Percentiles rank a stretch among this genome's conserved stretches.
These are phyloP conservation scores for Holtermanniella nyarrowii DNA, from an alignment of 768 basidiomycete species.

Conservation along the genomic window DNA sequence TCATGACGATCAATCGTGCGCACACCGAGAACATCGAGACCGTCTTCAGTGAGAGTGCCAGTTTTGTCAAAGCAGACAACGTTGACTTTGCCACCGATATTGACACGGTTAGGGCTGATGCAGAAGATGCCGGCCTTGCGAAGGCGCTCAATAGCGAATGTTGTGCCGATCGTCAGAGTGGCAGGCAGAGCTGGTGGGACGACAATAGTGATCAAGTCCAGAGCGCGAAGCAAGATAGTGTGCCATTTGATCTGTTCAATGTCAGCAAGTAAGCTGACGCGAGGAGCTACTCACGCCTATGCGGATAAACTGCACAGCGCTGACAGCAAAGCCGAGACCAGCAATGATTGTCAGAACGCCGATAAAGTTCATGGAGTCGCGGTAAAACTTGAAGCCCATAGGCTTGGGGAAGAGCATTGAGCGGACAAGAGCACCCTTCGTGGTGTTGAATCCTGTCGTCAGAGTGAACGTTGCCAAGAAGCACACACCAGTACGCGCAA, in stretches of 20 bases:
- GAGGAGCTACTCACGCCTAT: slow-evolving; percentile 57
- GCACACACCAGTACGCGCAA: slow-evolving; percentile 67
- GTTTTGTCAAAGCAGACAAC: slow-evolving; percentile 99
- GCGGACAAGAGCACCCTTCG: slow-evolving; percentile 86
- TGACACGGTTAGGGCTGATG: slow-evolving; percentile 90
- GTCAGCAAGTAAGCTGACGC: slow-evolving; percentile 1
- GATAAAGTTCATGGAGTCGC: slow-evolving; percentile 56
- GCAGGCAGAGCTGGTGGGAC: slow-evolving; percentile 96
- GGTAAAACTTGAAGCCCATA: slow-evolving; percentile 96
- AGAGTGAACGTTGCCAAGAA: background rate
- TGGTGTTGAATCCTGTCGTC: slow-evolving; percentile 68
- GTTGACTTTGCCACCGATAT: slow-evolving; percentile 90
- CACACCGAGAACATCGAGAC: slow-evolving; percentile 89
- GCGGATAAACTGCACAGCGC: slow-evolving; percentile 80
- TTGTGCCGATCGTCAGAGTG: slow-evolving; percentile 91
- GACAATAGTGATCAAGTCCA: slow-evolving; percentile 92
- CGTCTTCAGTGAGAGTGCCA: slow-evolving; percentile 95
- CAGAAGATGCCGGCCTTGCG: slow-evolving; percentile 84
- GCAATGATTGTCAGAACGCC: slow-evolving; percentile 85
- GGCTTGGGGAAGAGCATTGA: slow-evolving; percentile 99
- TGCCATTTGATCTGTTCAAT: slow-evolving; percentile 64
- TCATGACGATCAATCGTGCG: slow-evolving; percentile 65
- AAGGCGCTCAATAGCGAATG: slow-evolving; percentile 81
- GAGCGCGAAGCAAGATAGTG: slow-evolving; percentile 78
- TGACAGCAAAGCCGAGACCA: slow-evolving; percentile 77